Percentiles rank a stretch among this genome's conserved stretches.
phyloP scores from a whole-genome alignment of 306 rosid species.

The Arachis hypogaea region DNA sequence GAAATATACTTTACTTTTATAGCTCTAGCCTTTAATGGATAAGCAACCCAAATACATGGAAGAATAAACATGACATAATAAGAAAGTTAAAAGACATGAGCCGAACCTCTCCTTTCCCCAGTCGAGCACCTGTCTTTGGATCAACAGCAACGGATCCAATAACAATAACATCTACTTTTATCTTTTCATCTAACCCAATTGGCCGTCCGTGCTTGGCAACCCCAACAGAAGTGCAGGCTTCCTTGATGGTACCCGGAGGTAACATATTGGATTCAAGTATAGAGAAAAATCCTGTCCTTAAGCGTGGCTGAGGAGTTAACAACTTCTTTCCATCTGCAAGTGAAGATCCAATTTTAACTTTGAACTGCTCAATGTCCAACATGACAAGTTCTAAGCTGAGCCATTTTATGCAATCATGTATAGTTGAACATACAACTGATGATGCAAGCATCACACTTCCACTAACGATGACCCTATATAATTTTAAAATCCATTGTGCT shows the following conservation, averaged over 20 bases:
- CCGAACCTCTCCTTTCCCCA: conserved; percentile 93
- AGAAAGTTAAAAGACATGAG: conserved; percentile 22
- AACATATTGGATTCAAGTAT: conserved; percentile 58
- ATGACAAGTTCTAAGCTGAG: conserved; percentile 6
- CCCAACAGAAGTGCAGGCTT: conserved; percentile 83
- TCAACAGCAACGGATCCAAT: conserved; percentile 95
- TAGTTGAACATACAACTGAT: neutral
- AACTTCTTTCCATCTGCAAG: conserved; percentile 72
- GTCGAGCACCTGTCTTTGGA: conserved; percentile 86
- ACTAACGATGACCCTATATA: too few relatives aligned
- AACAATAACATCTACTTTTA: conserved; percentile 83
- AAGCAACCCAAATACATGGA: neutral
- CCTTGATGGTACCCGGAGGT: conserved; percentile 54
- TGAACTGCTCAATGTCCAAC: conserved; percentile 7
- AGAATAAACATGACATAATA: neutral
- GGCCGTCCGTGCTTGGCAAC: conserved; percentile 81
- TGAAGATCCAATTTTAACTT: too few relatives aligned
- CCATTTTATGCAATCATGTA: neutral
- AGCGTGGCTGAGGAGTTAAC: conserved; percentile 89
- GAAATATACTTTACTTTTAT: conserved; percentile 6
- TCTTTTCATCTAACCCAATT: conserved; percentile 81
- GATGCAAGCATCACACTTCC: conserved; percentile 12
- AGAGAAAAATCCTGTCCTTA: conserved; percentile 93
- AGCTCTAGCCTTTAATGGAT: conserved; percentile 11
- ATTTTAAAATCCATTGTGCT: neutral